Conservation (phyloP, 352 stramenopile genomes). For the Pythium guiyangense region DNA sequence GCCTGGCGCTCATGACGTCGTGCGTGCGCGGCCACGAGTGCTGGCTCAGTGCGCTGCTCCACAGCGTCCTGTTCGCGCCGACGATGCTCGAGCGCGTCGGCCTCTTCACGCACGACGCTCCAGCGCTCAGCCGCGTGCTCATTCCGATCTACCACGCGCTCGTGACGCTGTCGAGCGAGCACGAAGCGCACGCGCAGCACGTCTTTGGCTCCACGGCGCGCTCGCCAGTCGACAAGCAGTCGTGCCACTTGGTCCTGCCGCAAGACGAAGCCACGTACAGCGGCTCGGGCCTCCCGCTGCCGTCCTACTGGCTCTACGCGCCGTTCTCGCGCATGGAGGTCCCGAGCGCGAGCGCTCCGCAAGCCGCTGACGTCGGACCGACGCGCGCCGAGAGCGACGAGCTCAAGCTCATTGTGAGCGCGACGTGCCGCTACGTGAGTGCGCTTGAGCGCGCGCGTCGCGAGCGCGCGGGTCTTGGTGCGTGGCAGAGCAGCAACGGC, state of each 20-base stretch:
- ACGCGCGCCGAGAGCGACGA: constrained; percentile 52
- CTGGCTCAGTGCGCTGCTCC: constrained; percentile 42
- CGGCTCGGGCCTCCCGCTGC: constrained; percentile 52
- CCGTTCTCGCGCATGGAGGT: constrained; percentile 70
- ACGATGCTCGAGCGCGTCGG: constrained; percentile 29
- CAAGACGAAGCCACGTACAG: constrained; percentile 49
- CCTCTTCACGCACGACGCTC: constrained; percentile 39
- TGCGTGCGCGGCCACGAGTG: constrained; percentile 44
- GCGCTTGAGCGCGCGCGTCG: constrained; percentile 32
- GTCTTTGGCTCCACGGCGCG: constrained; percentile 22
- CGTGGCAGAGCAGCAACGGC: constrained; percentile 2
- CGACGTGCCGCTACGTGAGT: constrained; percentile 59
- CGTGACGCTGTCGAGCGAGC: constrained; percentile 44
- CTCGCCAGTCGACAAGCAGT: constrained; percentile 24
- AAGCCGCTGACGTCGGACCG: constrained; percentile 9
- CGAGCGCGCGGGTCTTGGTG: not conserved
- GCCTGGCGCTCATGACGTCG: constrained; percentile 31
- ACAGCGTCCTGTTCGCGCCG: constrained; percentile 41
- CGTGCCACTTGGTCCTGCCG: constrained; percentile 54
- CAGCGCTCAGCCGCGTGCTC: constrained; percentile 43
- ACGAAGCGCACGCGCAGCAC: constrained; percentile 44
- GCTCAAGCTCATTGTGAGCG: constrained; percentile 70
- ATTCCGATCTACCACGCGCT: constrained; percentile 68
- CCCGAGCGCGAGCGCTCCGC: constrained; percentile 11
- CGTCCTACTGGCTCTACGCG: constrained; percentile 64